Conservation (phyloP, 2,329 filamentous ascomycete genomes). For the Ophiostoma ips region DNA sequence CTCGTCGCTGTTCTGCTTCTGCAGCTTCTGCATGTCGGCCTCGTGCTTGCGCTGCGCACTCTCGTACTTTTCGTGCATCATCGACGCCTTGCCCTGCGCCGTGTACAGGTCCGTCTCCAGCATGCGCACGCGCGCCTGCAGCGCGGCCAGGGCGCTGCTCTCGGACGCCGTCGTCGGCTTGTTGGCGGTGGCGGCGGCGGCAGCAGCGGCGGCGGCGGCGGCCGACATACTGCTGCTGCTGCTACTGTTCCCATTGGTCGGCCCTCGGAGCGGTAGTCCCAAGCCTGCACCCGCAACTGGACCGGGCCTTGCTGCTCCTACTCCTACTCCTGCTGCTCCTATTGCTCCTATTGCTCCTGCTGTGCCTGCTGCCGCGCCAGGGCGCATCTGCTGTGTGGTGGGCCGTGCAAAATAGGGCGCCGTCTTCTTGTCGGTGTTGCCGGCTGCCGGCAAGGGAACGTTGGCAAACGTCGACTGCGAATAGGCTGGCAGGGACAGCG, state of each 20-base stretch:
- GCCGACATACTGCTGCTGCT: background rate
- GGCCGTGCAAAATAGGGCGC: background rate
- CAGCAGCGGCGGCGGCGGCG: background rate
- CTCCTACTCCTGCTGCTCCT: background rate
- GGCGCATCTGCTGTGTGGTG: background rate
- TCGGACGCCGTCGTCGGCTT: background rate
- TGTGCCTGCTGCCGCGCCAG: background rate
- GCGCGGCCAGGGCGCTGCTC: slow-evolving; percentile 20
- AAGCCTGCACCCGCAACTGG: background rate
- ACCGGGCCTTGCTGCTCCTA: background rate
- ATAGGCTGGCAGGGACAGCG: slow-evolving; percentile 10
- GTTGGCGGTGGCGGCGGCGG: background rate
- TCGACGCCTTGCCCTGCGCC: slow-evolving; percentile 59
- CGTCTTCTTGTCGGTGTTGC: background rate
- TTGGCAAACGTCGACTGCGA: slow-evolving; percentile 10
- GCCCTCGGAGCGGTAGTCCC: background rate
- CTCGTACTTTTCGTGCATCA: slow-evolving; percentile 57
- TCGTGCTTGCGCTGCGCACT: slow-evolving; percentile 49
- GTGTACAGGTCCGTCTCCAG: slow-evolving; percentile 43
- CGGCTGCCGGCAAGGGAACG: slow-evolving; percentile 7
- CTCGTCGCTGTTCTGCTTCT: slow-evolving; percentile 50
- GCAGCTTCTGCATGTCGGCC: slow-evolving; percentile 43
- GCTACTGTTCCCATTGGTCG: background rate
- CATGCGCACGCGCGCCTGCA: slow-evolving; percentile 38
- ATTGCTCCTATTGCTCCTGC: background rate